phyloP scores from a whole-genome alignment of 768 basidiomycete species.

The Omphalotus guepiniiformis region DNA sequence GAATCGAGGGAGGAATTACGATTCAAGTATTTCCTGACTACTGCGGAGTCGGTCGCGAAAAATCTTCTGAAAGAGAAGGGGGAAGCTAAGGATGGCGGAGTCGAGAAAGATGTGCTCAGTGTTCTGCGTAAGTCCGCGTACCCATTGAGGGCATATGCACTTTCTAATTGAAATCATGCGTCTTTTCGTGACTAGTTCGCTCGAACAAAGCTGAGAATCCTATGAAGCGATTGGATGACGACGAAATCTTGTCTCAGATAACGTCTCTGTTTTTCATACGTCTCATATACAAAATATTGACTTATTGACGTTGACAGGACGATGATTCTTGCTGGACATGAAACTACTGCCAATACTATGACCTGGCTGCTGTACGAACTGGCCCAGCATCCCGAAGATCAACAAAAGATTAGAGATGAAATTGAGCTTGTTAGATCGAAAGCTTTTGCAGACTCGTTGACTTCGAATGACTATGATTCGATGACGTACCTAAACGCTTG shows the following conservation, averaged over 20 bases:
- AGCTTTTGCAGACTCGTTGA: background rate
- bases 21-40: background rate
- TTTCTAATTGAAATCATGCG: background rate
- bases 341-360: background rate
- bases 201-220: slow-evolving; percentile 48
- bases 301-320: no score
- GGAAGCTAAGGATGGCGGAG: background rate
- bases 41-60: background rate
- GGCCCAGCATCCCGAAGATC: background rate
- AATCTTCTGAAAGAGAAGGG: background rate
- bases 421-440: background rate
- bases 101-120: slow-evolving; percentile 3
- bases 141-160: background rate
- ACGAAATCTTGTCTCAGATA: slow-evolving; percentile 48
- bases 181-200: slow-evolving; percentile 37
- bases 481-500: slow-evolving; percentile 1
- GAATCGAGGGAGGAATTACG: slow-evolving; percentile 1
- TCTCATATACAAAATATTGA: background rate
- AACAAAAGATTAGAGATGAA: background rate
- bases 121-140: slow-evolving; percentile 18
- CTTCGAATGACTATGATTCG: background rate
- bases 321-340: background rate
- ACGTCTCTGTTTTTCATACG: slow-evolving; percentile 12
- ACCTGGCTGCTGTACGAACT: background rate
- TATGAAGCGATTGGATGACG: slow-evolving; percentile 38